Base-by-base conservation (phyloP, 2,329 filamentous ascomycete genomes). In the Parascedosporium putredinis region DNA sequence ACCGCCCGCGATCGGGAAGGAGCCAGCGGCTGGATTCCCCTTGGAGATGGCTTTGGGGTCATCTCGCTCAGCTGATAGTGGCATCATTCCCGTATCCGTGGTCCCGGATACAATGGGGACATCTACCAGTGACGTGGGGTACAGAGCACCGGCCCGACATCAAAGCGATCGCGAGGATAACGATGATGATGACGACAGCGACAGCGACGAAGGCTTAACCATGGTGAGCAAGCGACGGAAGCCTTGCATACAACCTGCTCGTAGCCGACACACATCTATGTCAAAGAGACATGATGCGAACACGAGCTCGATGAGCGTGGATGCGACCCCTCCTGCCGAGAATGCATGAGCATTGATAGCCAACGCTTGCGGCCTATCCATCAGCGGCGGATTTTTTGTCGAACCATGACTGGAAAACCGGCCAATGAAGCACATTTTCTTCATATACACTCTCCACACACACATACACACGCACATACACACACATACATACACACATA, bases 1-100 rank as follows among this genome's bases (percentile, higher is more conserved):
- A 5, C 75, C 76, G 5, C 73, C 76, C 27, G 75, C 70, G 3
- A 57, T 74, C 47, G 60, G 55, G 14, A 78, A 76, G 59, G 72
- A 76, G 45, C 61, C 71, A 0, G 53, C 66, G 0, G 58, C 64
- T 5, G 69, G 70, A 0, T 76, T 77, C 40, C 71, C 73, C 1
- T 60, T 78, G 3, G 68, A 72, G 29, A 63, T 67, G 2, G 58
- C 66, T 5, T 68, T 65, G 54, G 53, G 58, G 4, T 27, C 40
- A 7, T 52, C 50, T 4, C 48, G 51, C 44, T 44, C 53, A 1
- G 43, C 58, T 16, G 59, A 62, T 22, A 62, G 60, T 5, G 51
- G 53, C 2, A 56, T 61, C n/a, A 59, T 64, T 54, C 46, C 57
- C 51, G 54, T 64, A 1, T 55, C 59, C 14, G 53, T 60, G 12